phyloP scores from a whole-genome alignment of 805 yeast species.

The Scheffersomyces stipitis region DNA sequence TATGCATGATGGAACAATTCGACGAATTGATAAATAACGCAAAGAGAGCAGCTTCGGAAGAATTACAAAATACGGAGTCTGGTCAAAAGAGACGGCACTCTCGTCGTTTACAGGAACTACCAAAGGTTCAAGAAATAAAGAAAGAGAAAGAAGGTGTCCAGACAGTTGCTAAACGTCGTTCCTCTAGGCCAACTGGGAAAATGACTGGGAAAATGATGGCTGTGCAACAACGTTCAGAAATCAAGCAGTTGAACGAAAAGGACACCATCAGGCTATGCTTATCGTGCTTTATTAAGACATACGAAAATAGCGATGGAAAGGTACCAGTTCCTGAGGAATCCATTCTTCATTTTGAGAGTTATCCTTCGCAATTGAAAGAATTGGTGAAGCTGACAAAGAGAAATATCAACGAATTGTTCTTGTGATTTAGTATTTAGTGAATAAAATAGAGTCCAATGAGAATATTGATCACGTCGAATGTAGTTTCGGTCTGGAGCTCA shows the following conservation, averaged over 20 bases:
- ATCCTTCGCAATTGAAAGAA: slow-evolving; percentile 20
- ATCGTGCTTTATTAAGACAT: slow-evolving; percentile 25
- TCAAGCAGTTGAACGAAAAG: slow-evolving; percentile 25
- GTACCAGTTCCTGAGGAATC: slow-evolving; percentile 22
- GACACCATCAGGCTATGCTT: slow-evolving; percentile 28
- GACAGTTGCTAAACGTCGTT: background rate
- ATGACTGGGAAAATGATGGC: slow-evolving; percentile 18
- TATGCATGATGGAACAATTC: slow-evolving; percentile 16
- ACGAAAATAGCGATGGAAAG: slow-evolving; percentile 12
- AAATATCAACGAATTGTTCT: slow-evolving; percentile 7
- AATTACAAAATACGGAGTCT: slow-evolving; percentile 1
- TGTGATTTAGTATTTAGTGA: no score
- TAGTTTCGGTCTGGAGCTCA: no score
- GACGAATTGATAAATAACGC: slow-evolving; percentile 17
- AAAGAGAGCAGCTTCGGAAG: slow-evolving; percentile 13
- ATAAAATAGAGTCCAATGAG: no score
- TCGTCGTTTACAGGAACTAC: slow-evolving; percentile 12
- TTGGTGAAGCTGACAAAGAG: slow-evolving; percentile 17
- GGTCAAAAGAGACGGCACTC: slow-evolving; percentile 8
- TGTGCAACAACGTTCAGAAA: slow-evolving; percentile 18
- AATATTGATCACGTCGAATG: no score
- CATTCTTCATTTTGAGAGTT: slow-evolving; percentile 16
- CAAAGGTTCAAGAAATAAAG: slow-evolving; percentile 9
- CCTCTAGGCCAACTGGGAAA: slow-evolving; percentile 5
- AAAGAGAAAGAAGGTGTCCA: slow-evolving; percentile 1